These are phyloP conservation scores for Boletales sp. DNA, from an alignment of 768 basidiomycete genomes.

Conservation along the genomic window DNA sequence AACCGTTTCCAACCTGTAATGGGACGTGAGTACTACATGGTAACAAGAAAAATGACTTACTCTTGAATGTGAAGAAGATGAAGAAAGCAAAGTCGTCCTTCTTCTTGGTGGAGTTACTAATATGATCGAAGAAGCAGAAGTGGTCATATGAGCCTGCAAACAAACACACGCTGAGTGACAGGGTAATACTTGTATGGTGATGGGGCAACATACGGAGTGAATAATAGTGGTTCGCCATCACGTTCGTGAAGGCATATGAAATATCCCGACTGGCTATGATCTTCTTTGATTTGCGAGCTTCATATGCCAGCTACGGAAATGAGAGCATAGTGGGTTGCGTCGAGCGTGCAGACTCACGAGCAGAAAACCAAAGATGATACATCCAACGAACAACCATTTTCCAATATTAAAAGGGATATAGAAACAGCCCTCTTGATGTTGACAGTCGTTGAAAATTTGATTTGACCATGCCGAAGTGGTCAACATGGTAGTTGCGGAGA, in stretches of 20 bases:
- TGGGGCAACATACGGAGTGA: conserved; percentile 69
- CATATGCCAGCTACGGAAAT: conserved; percentile 73
- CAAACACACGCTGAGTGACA: neutral
- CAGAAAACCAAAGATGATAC: conserved; percentile 97
- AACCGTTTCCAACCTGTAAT: conserved; percentile 79
- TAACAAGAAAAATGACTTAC: conserved; percentile 41
- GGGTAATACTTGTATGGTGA: neutral
- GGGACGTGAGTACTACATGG: neutral
- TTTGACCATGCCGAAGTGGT: conserved; percentile 88
- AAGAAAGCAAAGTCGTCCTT: conserved; percentile 99
- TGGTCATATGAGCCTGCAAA: conserved; percentile 85
- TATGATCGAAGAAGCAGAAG: conserved; percentile 98
- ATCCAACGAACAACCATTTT: conserved; percentile 96
- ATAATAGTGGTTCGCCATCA: conserved; percentile 96
- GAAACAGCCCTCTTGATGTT: conserved; percentile 62
- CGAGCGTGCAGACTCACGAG: conserved; percentile 51
- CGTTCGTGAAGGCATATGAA: conserved; percentile 96
- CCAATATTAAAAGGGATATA: conserved; percentile 85
- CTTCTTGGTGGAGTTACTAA: conserved; percentile 91
- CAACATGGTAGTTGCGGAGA: conserved; percentile 95
- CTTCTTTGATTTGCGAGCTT: conserved; percentile 86
- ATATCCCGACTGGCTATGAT: conserved; percentile 96
- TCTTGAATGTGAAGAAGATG: conserved; percentile 99
- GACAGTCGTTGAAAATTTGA: conserved; percentile 80
- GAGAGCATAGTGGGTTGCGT: conserved; percentile 1